Conservation (phyloP, 148 eudicot species). For the Fallopia convolvulus region DNA sequence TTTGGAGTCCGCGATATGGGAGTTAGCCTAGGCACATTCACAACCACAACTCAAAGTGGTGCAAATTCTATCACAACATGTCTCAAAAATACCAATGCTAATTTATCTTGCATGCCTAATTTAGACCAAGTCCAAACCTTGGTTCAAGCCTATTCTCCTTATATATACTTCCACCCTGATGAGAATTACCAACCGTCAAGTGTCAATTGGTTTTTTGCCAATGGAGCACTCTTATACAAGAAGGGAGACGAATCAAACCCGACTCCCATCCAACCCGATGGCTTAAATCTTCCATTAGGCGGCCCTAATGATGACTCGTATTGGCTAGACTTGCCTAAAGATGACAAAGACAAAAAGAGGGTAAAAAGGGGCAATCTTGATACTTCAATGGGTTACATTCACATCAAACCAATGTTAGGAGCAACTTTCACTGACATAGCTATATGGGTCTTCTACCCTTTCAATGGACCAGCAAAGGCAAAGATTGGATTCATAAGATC, state of each 20-base stretch:
- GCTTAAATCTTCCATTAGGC: conserved; percentile 35
- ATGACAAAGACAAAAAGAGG: conserved; percentile 15
- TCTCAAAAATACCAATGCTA: conserved; percentile 17
- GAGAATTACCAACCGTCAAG: conserved; percentile 32
- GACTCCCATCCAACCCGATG: conserved; percentile 18
- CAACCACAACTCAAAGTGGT: conserved; percentile 11
- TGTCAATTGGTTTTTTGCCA: conserved; percentile 35
- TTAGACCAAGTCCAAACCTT: conserved; percentile 22
- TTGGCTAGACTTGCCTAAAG: conserved; percentile 27
- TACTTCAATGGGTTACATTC: conserved; percentile 22
- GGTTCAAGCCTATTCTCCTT: conserved; percentile 26
- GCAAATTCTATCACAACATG: conserved; percentile 17
- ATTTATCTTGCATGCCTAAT: conserved; percentile 26
- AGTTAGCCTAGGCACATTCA: conserved; percentile 27
- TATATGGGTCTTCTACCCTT: conserved; percentile 34
- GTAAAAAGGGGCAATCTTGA: conserved; percentile 21
- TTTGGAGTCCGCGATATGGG: conserved; percentile 24
- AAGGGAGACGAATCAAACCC: conserved; percentile 28
- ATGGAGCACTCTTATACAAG: conserved; percentile 30
- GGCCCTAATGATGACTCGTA: conserved; percentile 28
- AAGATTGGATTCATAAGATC: conserved; percentile 23
- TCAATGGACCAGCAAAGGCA: conserved; percentile 28
- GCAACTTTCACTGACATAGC: conserved; percentile 32
- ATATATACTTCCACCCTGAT: conserved; percentile 30
- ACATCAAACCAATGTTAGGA: conserved; percentile 34